phyloP scores from a whole-genome alignment of 305 asterid species.

The Withania somnifera region DNA sequence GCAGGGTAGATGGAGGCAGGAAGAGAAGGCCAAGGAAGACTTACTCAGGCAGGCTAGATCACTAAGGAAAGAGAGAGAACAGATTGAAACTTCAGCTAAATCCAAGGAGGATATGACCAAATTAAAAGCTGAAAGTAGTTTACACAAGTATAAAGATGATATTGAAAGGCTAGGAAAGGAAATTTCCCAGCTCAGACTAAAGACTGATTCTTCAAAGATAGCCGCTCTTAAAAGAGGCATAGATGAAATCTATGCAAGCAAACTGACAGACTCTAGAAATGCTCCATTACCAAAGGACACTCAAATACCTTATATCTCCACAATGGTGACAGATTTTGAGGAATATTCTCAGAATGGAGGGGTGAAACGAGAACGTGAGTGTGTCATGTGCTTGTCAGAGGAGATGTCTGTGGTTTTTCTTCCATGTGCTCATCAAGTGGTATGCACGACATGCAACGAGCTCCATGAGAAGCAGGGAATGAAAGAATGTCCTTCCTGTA shows the following conservation, averaged over 20 bases:
- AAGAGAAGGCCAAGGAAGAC: slow-evolving; percentile 41
- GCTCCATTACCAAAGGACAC: slow-evolving; percentile 18
- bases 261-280: slow-evolving; percentile 12
- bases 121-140: slow-evolving; percentile 59
- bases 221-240: slow-evolving; percentile 74
- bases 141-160: slow-evolving; percentile 53
- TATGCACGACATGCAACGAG: slow-evolving; percentile 73
- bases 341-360: slow-evolving; percentile 29
- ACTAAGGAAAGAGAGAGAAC: slow-evolving; percentile 48
- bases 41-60: slow-evolving; percentile 37
- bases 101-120: slow-evolving; percentile 60
- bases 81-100: slow-evolving; percentile 49
- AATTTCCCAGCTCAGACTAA: slow-evolving; percentile 63
- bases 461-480: slow-evolving; percentile 92
- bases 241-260: slow-evolving; percentile 34
- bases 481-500: slow-evolving; percentile 94
- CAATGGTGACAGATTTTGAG: slow-evolving; percentile 18
- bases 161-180: slow-evolving; percentile 63
- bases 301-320: slow-evolving; percentile 24
- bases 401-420: slow-evolving; percentile 92
- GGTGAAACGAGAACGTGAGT: slow-evolving; percentile 76
- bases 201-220: slow-evolving; percentile 68
- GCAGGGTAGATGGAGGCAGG: slow-evolving; percentile 64
- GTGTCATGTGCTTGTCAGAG: slow-evolving; percentile 95
- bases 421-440: slow-evolving; percentile 95